Evolutionary conservation across 1,139 yeast genomes (phyloP).

Genomic region (Arxiozyma heterogenica): DNA sequence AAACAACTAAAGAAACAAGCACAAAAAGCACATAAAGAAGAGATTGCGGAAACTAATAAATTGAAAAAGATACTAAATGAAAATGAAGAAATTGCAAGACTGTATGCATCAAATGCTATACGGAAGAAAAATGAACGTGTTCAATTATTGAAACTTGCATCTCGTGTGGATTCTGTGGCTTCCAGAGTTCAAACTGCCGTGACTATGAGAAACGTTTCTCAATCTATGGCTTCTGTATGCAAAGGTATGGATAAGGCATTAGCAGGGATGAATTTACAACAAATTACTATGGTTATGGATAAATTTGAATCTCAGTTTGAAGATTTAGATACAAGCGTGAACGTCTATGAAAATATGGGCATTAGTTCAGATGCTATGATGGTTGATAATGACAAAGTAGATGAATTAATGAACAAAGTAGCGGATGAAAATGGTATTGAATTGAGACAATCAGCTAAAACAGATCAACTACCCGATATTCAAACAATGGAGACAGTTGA

Average conservation of each 20-base stretch:
- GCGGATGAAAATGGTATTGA: slow-evolving; percentile 98
- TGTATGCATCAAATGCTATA: slow-evolving; percentile 93
- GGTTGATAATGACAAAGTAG: slow-evolving; percentile 89
- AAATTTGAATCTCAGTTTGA: slow-evolving; percentile 94
- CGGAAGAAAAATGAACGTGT: slow-evolving; percentile 83
- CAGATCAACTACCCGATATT: slow-evolving; percentile 43
- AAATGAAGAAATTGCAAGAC: slow-evolving; percentile 83
- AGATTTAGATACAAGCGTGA: slow-evolving; percentile 87
- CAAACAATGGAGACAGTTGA: slow-evolving; percentile 33
- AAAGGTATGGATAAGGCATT: slow-evolving; percentile 94
- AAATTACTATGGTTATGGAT: slow-evolving; percentile 91
- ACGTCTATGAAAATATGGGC: slow-evolving; percentile 87
- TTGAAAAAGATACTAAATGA: slow-evolving; percentile 54
- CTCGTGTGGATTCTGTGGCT: slow-evolving; percentile 92
- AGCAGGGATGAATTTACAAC: slow-evolving; percentile 90
- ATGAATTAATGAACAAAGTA: slow-evolving; percentile 78
- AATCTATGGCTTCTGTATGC: slow-evolving; percentile 87
- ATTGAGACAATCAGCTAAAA: slow-evolving; percentile 58
- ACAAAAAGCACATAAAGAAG: slow-evolving; percentile 82
- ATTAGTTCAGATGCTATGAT: slow-evolving; percentile 73
- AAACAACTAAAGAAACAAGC: slow-evolving; percentile 89
- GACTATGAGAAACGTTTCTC: slow-evolving; percentile 89
- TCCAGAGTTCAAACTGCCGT: slow-evolving; percentile 95
- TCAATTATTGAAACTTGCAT: slow-evolving; percentile 71
- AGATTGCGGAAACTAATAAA: slow-evolving; percentile 75